Percentiles rank a stretch among this genome's conserved stretches.
These are phyloP conservation scores for Penicillium capsulatum DNA, from an alignment of 2,329 filamentous ascomycete species.

Conservation along the genomic window DNA sequence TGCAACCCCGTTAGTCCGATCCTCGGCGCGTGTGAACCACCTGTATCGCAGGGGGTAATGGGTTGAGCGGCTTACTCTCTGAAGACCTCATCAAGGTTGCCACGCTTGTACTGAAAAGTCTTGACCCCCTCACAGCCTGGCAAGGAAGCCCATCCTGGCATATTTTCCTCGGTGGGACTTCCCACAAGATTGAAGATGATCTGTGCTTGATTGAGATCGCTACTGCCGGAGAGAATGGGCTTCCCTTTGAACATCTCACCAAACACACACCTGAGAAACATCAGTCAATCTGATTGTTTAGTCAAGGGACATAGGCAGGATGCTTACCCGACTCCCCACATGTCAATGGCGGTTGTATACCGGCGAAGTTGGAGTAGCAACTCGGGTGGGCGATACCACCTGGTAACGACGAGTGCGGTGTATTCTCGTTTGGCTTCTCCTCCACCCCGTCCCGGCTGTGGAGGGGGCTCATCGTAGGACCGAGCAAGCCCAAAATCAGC, in stretches of 20 bases:
- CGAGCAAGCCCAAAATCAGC: constrained; percentile 94
- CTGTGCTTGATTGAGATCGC: constrained; percentile 82
- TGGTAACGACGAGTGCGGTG: constrained; percentile 91
- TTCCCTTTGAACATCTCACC: constrained; percentile 95
- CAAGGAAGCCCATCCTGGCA: constrained; percentile 84
- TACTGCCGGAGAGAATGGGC: constrained; percentile 86
- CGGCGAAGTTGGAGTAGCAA: constrained; percentile 78
- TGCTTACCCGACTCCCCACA: constrained; percentile 91
- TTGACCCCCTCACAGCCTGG: constrained; percentile 75
- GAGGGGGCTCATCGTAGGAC: constrained; percentile 82
- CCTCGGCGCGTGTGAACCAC: too few relatives aligned
- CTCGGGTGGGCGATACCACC: constrained; percentile 96
- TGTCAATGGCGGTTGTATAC: constrained; percentile 96
- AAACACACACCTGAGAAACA: constrained; percentile 76
- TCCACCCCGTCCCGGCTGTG: constrained; percentile 70
- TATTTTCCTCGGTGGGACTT: constrained; percentile 79
- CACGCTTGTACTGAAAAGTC: constrained; percentile 55
- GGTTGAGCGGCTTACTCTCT: constrained; percentile 57
- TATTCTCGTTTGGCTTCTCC: constrained; percentile 87
- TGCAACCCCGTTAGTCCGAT: not conserved
- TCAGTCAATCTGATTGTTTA: constrained; percentile 12
- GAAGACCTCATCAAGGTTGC: constrained; percentile 70
- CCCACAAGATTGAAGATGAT: constrained; percentile 93
- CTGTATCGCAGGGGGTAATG: too few relatives aligned
- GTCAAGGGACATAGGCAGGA: constrained; percentile 7